Evolutionary conservation across 352 stramenopile species (phyloP), one percentile per base, ranked within the genome.

Genomic region (Globisporangium lucens): DNA sequence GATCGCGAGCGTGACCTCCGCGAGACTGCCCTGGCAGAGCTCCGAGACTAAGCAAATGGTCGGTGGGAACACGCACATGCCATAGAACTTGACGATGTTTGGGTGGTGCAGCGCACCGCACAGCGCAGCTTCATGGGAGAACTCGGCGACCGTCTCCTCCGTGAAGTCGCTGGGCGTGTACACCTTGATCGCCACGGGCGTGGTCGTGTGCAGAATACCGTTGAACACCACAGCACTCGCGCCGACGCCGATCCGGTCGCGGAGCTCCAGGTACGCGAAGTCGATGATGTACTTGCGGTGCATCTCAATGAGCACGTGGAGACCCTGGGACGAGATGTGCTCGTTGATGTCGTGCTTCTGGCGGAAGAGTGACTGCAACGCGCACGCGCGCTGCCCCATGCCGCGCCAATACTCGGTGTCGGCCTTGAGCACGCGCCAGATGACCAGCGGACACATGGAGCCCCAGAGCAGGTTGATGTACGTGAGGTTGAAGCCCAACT

Each of bases 251-350:
- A 90, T 89, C 13, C 75, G 74, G 0, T 65, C 51, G 15, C 69
- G 69, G n/a, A 90, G 33, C 8, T 89, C 65, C 2, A 90, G 61
- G 65, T 87, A 73, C 0, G 82, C 81, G 56, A 90, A 90, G 60
- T 90, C 80, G 30, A 90, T 89, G 22, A 90, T 66, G 66, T 83
- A 85, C 29, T 88, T 80, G 52, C 73, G 66, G 22, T 90, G 80
- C 75, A 85, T 84, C 63, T 90, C 82, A 20, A 90, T 89, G 63
- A 90, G 76, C 15, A 71, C 43, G n/a, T 90, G 82, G 4, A 89
- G 76, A 7, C 74, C 73, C 55, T 69, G 73, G 0, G 82, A 77
- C 17, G 77, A 90, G 27, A 68, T 76, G 22, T 17, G 55, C 33
- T 87, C 76, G 27, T 76, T 56, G 38, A 82, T 65, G 0, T 59